Evolutionary conservation across 371 early-diverging fungal genomes (phyloP), one percentile per base, ranked within the genome.

Genomic region (Actinomucor elegans): DNA sequence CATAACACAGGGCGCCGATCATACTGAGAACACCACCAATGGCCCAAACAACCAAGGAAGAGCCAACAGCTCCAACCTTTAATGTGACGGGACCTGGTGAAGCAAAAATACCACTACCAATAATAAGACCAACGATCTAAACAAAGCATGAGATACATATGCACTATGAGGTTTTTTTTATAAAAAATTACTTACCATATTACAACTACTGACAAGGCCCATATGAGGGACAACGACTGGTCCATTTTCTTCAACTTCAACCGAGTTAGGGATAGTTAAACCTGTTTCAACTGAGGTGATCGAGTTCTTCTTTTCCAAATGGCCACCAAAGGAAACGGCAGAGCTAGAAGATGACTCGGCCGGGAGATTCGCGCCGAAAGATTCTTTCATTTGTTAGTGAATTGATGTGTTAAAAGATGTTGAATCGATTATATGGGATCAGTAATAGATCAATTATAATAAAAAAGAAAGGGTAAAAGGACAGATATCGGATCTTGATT

Each of bases 101-200:
- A 26, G 85, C 81, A 63, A 83, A 85, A 24, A 85, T 83, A 34
- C 85, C 85, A 57, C 73, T 73, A 24, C 85, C 85, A 43, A 85
- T 85, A 35, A 70, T 71, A 32, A 81, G 64, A 9, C 83, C 83
- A 45, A 85, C 64, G 57, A 81, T 82, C 55, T 69, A 55, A 6
- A 24, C 12, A 28, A 48, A 20, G 2, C 23, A 26, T 41, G 21
- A 41, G 41, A 23, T 10, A 24, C 4, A n/a, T 5, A 18, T 38
- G 38, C 3, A 3, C 18, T 2, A 31, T 14, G 9, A 48, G n/a
- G n/a, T n/a, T n/a, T 36, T 42, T 26, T 3, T 15, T 12, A 15
- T 17, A 29, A 2, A 29, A 12, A 21, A 5, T 34, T 9, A 3
- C 40, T 48, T 71, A 71, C 68, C 71, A 71, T 71, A 34, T 64